phyloP scores from a whole-genome alignment of 768 basidiomycete genomes.

The Termitomyces sp. region DNA sequence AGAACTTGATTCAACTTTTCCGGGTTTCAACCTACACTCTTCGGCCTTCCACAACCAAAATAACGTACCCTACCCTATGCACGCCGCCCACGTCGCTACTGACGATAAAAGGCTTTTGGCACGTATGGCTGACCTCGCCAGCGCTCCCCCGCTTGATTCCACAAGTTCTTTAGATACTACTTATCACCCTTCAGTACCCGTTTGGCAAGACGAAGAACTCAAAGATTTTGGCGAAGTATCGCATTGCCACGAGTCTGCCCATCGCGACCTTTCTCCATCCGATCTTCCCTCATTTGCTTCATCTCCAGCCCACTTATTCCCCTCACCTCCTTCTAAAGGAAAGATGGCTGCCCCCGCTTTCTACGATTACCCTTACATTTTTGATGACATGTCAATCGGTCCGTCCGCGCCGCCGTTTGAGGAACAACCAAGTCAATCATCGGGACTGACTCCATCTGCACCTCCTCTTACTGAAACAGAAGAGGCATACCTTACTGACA shows the following conservation, averaged over 20 bases:
- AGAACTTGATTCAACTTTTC: conserved; percentile 2
- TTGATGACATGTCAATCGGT: conserved; percentile 33
- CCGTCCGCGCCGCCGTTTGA: conserved; percentile 48
- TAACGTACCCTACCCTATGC: conserved; percentile 20
- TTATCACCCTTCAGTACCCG: conserved; percentile 42
- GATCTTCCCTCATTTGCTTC: conserved; percentile 8
- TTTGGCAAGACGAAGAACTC: conserved; percentile 49
- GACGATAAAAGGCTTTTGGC: conserved; percentile 63
- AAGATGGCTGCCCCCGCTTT: conserved; percentile 35
- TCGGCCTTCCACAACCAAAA: neutral
- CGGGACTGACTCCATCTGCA: conserved; percentile 43
- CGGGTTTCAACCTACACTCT: conserved; percentile 12
- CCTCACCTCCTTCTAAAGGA: conserved; percentile 42
- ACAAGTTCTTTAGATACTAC: conserved; percentile 11
- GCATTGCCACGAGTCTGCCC: neutral
- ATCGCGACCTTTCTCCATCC: conserved; percentile 2
- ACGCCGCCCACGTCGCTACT: conserved; percentile 58
- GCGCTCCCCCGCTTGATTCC: conserved; percentile 42
- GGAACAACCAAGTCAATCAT: conserved; percentile 32
- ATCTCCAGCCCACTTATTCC: conserved; percentile 33
- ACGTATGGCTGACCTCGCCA: conserved; percentile 47
- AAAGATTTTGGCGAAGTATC: conserved; percentile 28
- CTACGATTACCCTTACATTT: conserved; percentile 38
- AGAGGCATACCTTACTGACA: conserved; percentile 8
- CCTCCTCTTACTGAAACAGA: conserved; percentile 17